phyloP scores from a whole-genome alignment of 2,329 filamentous ascomycete genomes.

The Davidsoniella eucalypti region DNA sequence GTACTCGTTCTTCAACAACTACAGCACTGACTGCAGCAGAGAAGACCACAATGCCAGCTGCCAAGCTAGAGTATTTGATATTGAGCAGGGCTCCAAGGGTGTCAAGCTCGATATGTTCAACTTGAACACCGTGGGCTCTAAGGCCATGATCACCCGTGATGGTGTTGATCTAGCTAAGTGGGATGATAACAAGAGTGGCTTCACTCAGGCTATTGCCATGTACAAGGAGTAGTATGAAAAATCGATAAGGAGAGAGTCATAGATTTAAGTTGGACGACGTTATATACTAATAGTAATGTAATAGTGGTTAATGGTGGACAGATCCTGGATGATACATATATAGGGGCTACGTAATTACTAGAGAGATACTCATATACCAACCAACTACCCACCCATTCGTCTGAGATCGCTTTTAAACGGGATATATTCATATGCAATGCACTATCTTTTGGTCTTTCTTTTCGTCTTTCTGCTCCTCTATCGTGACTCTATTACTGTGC shows the following conservation, averaged over 20 bases:
- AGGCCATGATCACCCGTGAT: conserved; percentile 24
- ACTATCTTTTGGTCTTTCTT: neutral
- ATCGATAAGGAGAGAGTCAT: neutral
- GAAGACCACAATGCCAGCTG: conserved; percentile 26
- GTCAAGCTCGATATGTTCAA: conserved; percentile 25
- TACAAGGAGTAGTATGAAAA: conserved; percentile 14
- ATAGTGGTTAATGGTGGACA: no score
- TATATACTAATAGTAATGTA: neutral
- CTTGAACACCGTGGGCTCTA: conserved; percentile 28
- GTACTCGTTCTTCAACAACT: conserved; percentile 54
- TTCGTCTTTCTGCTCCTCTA: neutral
- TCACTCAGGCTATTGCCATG: conserved; percentile 23
- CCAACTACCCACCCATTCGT: no score
- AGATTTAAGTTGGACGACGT: neutral
- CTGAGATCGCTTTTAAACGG: no score
- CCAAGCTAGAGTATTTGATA: conserved; percentile 27
- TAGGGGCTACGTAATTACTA: neutral
- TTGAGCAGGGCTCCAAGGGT: conserved; percentile 13
- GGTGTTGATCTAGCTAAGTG: conserved; percentile 21
- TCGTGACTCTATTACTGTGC: conserved; percentile 13
- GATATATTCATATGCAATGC: neutral
- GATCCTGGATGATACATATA: no score
- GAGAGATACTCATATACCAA: no score
- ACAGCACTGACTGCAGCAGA: conserved; percentile 32
- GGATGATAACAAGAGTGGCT: conserved; percentile 24